Evolutionary conservation across 768 basidiomycete species (phyloP), one percentile per base, ranked within the genome.

Genomic region (Lanmaoa rubissima): DNA sequence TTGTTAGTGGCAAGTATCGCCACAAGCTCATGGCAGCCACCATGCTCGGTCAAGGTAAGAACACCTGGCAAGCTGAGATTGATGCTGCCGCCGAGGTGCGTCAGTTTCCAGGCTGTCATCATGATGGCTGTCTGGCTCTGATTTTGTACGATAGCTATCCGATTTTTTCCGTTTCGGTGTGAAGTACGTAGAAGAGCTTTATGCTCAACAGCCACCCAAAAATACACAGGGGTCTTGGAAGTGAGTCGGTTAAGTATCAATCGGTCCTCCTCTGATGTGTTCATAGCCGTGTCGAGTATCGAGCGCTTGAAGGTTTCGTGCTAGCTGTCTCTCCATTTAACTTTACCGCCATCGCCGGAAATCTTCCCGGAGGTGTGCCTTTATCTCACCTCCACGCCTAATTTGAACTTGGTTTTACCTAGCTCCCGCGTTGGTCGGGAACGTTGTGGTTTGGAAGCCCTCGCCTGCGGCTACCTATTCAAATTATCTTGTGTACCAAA

Each of bases 31-130:
- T 98, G 76, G 97, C 97, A 41, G 94, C 96, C 40, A 98, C 96
- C 43, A 97, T 99, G 75, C 80, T 99, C 46, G 97, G 97, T 16
- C 97, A 99, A 76, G 97, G 97, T 41, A 99, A 99, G 85, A 99
- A 98, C 70, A 88, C 82, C 16, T 99, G 97, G 97, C 97, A 99
- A 76, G 97, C 97, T 16, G 97, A 99, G 80, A 98, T 99, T 60
- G 97, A 99, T 72, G 93, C 97, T 53, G 97, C 94, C 17, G 96
- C 97, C 5, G 97, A 99, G 87, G 93, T 92, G 55, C 42, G 82
- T 71, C 12, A 12, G 38, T 41, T 50, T 39, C 39, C 28, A 8
- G 32, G 35, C 14, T 11, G 5, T 14, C n/a, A 28, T 42, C 12
- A 26, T 13, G 38, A 45, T n/a, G 12, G 24, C 42, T 48, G n/a